Conservation (phyloP, 495 filamentous ascomycete genomes). For the Penicillium riverlandense region DNA sequence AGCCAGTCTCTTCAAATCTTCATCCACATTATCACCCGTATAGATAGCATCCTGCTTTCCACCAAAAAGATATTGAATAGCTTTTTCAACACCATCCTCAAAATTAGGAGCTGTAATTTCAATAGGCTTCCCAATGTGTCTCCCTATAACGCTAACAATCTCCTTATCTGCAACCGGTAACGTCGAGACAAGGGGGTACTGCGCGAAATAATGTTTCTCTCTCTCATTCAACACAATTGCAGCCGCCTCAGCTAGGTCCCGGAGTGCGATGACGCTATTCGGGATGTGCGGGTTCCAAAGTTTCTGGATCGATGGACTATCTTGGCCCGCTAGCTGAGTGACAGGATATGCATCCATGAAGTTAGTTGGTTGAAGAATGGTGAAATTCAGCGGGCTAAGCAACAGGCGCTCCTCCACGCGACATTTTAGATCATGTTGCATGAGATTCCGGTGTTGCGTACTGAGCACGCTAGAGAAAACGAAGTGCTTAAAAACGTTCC, state of each 20-base stretch:
- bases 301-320: constrained; percentile 5
- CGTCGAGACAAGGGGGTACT: constrained; percentile 24
- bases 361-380: constrained; percentile 25
- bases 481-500: constrained; percentile 17
- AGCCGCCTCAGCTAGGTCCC: constrained; percentile 16
- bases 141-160: background rate
- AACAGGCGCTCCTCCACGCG: constrained; percentile 25
- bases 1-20: background rate
- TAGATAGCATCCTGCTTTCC: background rate
- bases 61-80: background rate
- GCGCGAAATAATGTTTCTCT: constrained; percentile 20
- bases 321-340: constrained; percentile 6
- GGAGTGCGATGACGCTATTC: constrained; percentile 14
- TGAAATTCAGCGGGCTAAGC: constrained; percentile 19
- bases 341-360: constrained; percentile 25
- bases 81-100: background rate
- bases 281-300: constrained; percentile 10
- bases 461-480: constrained; percentile 19
- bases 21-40: background rate
- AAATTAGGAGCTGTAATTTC: background rate
- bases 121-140: constrained; percentile 10
- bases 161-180: constrained; percentile 7
- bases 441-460: constrained; percentile 23
- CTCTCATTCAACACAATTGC: constrained; percentile 15
- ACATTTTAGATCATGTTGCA: constrained; percentile 28